phyloP scores from a whole-genome alignment of 2,329 filamentous ascomycete genomes.

The Ascochyta viciae-villosae region DNA sequence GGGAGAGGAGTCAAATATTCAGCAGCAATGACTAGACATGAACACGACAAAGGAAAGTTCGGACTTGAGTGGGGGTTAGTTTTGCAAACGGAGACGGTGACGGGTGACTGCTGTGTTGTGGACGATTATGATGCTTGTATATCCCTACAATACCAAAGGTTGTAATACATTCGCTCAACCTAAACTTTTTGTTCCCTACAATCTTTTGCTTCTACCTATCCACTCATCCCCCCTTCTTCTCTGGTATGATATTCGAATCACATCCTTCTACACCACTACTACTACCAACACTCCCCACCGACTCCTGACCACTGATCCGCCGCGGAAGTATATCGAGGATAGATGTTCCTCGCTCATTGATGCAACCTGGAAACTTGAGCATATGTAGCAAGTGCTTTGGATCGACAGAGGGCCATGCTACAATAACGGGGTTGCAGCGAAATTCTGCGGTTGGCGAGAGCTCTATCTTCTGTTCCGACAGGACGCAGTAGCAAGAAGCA shows the following conservation, averaged over 20 bases:
- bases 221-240: too few relatives aligned
- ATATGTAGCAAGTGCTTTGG: neutral
- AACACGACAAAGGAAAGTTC: neutral
- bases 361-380: neutral
- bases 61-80: neutral
- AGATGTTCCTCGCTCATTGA: constrained; percentile 23
- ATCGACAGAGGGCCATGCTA: neutral
- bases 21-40: neutral
- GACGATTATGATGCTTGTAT: neutral
- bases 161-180: neutral
- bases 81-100: neutral
- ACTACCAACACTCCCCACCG: too few relatives aligned
- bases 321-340: constrained; percentile 30
- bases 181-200: neutral
- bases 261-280: too few relatives aligned
- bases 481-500: constrained; percentile 29
- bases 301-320: too few relatives aligned
- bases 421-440: constrained; percentile 21
- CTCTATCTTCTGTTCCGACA: constrained; percentile 26
- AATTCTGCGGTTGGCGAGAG: constrained; percentile 31
- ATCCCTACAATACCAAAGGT: neutral
- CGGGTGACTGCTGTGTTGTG: neutral
- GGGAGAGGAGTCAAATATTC: neutral
- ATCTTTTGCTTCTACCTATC: too few relatives aligned
- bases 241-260: too few relatives aligned